Conservation (phyloP, 805 yeast genomes). For the Starmerella kuoi region DNA sequence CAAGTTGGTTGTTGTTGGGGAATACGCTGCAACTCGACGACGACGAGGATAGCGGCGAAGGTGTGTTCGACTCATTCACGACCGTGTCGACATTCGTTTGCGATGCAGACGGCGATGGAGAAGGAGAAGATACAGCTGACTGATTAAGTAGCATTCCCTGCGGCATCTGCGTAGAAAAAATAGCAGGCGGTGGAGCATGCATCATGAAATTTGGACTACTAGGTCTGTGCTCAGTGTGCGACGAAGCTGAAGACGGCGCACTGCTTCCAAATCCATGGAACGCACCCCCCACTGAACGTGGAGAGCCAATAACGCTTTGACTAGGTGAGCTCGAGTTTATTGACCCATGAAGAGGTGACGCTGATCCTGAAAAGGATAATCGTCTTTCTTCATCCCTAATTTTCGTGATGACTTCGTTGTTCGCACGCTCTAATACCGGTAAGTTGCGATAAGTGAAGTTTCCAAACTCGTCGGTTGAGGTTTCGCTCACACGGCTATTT, state of each 20-base stretch:
- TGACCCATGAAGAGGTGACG: slow-evolving; percentile 23
- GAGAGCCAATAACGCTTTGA: slow-evolving; percentile 4
- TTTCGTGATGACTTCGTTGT: slow-evolving; percentile 80
- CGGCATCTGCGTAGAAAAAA: neutral
- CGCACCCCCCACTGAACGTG: neutral
- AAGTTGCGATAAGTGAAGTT: slow-evolving; percentile 81
- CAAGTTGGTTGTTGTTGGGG: no score
- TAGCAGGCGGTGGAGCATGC: slow-evolving; percentile 5
- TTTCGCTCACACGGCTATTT: slow-evolving; percentile 13
- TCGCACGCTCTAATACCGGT: slow-evolving; percentile 83
- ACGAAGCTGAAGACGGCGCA: neutral
- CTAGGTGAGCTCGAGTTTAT: slow-evolving; percentile 23
- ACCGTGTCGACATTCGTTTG: neutral
- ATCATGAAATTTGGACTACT: slow-evolving; percentile 7
- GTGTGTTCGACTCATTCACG: neutral
- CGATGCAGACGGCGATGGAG: neutral
- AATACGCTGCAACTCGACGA: neutral
- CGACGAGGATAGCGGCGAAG: neutral
- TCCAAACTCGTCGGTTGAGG: slow-evolving; percentile 49
- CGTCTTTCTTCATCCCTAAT: slow-evolving; percentile 52
- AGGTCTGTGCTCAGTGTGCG: neutral
- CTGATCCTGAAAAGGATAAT: slow-evolving; percentile 36
- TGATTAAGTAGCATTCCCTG: neutral
- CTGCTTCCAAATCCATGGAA: neutral
- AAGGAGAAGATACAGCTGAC: neutral